These are phyloP conservation scores for Sicyos baderoa DNA, from an alignment of 306 rosid genomes.

Conservation along the genomic window DNA sequence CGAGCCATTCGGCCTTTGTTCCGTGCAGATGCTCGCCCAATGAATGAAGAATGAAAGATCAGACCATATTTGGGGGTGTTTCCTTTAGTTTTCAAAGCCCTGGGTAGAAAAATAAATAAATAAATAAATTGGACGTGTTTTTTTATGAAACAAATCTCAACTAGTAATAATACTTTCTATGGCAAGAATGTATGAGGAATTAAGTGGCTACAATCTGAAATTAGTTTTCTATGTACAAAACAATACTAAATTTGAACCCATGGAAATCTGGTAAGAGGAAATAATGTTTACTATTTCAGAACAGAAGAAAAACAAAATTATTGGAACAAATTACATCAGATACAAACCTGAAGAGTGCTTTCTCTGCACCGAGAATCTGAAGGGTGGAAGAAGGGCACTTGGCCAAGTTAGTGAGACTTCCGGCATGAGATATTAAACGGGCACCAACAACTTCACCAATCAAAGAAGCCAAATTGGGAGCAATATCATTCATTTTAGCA, in stretches of 20 bases:
- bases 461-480: slow-evolving; percentile 92
- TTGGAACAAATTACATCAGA: background rate
- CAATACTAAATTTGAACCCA: background rate
- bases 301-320: background rate
- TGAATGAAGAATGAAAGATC: slow-evolving; percentile 93
- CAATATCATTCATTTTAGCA: slow-evolving; percentile 87
- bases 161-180: background rate
- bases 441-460: slow-evolving; percentile 99
- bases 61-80: slow-evolving; percentile 94
- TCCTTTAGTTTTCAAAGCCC: slow-evolving; percentile 94
- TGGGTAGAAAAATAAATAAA: slow-evolving; percentile 24
- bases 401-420: slow-evolving; percentile 94
- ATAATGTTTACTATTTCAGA: background rate
- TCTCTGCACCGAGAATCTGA: slow-evolving; percentile 98
- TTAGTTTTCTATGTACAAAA: background rate
- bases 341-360: slow-evolving; percentile 87
- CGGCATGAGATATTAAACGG: slow-evolving; percentile 94
- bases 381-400: slow-evolving; percentile 98
- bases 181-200: background rate
- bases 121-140: background rate
- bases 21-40: slow-evolving; percentile 84
- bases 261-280: no score
- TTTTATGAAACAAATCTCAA: background rate
- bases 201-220: background rate
- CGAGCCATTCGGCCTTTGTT: slow-evolving; percentile 99